These are phyloP conservation scores for Fusarium secorum DNA, from an alignment of 2,329 filamentous ascomycete species.

Conservation along the genomic window DNA sequence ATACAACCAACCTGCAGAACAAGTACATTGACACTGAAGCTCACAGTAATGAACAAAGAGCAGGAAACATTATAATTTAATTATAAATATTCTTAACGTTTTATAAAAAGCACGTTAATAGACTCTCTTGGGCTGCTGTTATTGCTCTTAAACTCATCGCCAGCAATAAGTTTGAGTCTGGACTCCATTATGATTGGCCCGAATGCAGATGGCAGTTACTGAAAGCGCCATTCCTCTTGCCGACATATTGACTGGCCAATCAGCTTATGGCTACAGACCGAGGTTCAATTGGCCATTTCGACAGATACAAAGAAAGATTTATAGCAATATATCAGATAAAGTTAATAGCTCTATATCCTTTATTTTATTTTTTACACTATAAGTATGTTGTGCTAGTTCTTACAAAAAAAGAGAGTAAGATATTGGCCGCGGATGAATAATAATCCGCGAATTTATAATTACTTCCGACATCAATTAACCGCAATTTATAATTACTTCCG, in stretches of 20 bases:
- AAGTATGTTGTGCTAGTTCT: accelerated
- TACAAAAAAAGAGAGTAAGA: accelerated
- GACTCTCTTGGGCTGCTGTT: accelerated
- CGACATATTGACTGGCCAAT: not conserved
- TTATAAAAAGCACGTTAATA: accelerated
- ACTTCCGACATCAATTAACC: too few relatives aligned
- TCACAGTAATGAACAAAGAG: too few relatives aligned
- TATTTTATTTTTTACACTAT: accelerated
- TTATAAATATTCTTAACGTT: too few relatives aligned
- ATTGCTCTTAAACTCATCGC: accelerated
- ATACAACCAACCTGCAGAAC: too few relatives aligned
- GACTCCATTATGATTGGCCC: not conserved
- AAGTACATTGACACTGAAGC: too few relatives aligned
- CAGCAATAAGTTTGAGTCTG: accelerated
- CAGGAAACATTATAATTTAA: too few relatives aligned
- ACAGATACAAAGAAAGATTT: accelerated
- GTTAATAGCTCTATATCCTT: accelerated
- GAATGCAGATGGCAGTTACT: not conserved
- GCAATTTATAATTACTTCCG: not conserved
- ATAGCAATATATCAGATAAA: accelerated
- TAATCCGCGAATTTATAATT: not conserved
- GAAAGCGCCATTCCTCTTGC: not conserved
- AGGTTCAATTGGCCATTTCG: accelerated
- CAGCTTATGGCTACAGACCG: not conserved
- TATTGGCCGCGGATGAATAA: not conserved